Conservation (phyloP, 345 rosid species). For the Geranium brycei region DNA sequence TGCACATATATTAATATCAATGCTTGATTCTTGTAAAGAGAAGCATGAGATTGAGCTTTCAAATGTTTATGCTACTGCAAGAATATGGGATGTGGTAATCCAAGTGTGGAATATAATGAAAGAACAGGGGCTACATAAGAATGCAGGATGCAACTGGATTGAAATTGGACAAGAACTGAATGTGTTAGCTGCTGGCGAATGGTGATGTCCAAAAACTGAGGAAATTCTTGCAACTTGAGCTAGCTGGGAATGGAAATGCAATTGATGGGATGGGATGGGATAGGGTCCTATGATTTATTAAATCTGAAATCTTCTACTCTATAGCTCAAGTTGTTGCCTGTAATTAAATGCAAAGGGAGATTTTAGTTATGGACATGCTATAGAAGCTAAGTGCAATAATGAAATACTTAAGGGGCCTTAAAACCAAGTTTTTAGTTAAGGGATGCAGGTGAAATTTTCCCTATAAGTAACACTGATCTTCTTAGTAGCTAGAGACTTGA, state of each 20-base stretch:
- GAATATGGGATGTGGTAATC: conserved; percentile 36
- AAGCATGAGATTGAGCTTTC: conserved; percentile 28
- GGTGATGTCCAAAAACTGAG: conserved; percentile 19
- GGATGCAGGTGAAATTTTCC: too few relatives aligned
- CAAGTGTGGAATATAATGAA: conserved; percentile 39
- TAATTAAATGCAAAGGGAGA: too few relatives aligned
- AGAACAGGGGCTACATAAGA: conserved; percentile 37
- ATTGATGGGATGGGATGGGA: neutral
- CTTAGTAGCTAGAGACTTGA: too few relatives aligned
- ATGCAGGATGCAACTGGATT: conserved; percentile 53
- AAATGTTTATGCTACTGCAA: conserved; percentile 39
- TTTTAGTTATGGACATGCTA: too few relatives aligned
- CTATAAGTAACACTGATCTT: too few relatives aligned
- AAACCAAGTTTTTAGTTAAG: too few relatives aligned
- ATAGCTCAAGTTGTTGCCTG: too few relatives aligned
- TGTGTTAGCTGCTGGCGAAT: conserved; percentile 36
- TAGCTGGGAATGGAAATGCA: conserved; percentile 19
- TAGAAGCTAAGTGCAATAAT: too few relatives aligned
- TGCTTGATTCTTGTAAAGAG: conserved; percentile 31
- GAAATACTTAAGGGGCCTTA: too few relatives aligned
- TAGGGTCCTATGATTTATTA: neutral
- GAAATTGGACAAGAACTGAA: conserved; percentile 30
- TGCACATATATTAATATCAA: conserved; percentile 30
- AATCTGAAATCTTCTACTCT: too few relatives aligned
- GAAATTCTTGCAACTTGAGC: conserved; percentile 23